A percentile compares a stretch with the other conserved stretches of the same genome.
phyloP scores from a whole-genome alignment of 495 filamentous ascomycete genomes.

The Aspergillus wentii region DNA sequence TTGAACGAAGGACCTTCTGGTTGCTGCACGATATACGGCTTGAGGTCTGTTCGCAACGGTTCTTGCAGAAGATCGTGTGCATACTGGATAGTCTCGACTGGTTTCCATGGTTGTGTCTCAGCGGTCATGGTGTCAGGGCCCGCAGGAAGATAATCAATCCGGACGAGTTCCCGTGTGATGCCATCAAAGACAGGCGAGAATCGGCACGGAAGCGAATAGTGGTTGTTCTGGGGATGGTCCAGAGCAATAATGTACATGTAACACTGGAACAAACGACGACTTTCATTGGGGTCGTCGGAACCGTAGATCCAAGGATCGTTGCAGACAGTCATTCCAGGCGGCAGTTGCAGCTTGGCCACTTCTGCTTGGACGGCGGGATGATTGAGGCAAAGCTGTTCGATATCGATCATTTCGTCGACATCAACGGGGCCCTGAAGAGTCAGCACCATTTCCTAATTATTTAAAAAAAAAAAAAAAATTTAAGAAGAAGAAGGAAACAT shows the following conservation, averaged over 20 bases:
- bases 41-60: conserved; percentile 53
- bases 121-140: conserved; percentile 25
- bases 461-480: background rate
- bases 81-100: conserved; percentile 49
- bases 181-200: conserved; percentile 75
- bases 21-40: conserved; percentile 72
- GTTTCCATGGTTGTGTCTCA: conserved; percentile 40
- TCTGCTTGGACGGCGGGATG: conserved; percentile 40
- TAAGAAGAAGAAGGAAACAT: background rate
- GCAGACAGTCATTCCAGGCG: conserved; percentile 33
- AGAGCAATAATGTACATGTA: conserved; percentile 38
- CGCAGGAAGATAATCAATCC: conserved; percentile 45
- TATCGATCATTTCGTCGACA: conserved; percentile 36
- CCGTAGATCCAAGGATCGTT: conserved; percentile 46
- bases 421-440: conserved; percentile 28
- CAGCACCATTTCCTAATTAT: background rate
- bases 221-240: conserved; percentile 51
- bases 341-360: conserved; percentile 38
- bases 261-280: conserved; percentile 38
- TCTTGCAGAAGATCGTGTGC: conserved; percentile 37
- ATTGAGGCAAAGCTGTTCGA: conserved; percentile 32
- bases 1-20: conserved; percentile 73
- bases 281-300: conserved; percentile 29
- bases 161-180: conserved; percentile 55
- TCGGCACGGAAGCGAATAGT: conserved; percentile 73